These are phyloP conservation scores for Phialophora tarda DNA, from an alignment of 2,329 filamentous ascomycete genomes.

Conservation along the genomic window DNA sequence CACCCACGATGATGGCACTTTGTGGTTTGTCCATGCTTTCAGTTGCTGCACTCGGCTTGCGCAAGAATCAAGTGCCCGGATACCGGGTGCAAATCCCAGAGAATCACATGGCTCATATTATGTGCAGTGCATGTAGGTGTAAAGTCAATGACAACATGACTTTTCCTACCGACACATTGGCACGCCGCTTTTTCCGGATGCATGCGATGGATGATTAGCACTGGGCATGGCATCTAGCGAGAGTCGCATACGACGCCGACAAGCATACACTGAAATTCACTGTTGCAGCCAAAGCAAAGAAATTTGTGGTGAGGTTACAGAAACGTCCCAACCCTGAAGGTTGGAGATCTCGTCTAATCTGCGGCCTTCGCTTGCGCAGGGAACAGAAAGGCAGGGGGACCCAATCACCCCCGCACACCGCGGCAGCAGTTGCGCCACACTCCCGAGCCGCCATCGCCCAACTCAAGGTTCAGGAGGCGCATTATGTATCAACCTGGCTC, in stretches of 20 bases:
- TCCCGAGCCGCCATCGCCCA: background rate
- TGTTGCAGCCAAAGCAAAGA: background rate
- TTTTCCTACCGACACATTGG: conserved; percentile 18
- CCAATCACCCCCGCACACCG: background rate
- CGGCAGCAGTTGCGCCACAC: too few species aligned
- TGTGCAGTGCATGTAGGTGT: conserved; percentile 11
- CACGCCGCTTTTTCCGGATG: background rate
- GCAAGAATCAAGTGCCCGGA: conserved; percentile 7
- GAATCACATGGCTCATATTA: conserved; percentile 27
- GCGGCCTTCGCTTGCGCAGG: conserved; percentile 3
- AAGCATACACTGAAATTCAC: background rate
- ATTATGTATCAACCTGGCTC: background rate
- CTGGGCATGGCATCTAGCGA: background rate
- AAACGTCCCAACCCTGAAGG: background rate
- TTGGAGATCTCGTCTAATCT: conserved; percentile 1
- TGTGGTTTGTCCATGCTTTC: conserved; percentile 44
- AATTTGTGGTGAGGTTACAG: background rate
- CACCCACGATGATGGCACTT: conserved; percentile 62
- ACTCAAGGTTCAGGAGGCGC: background rate
- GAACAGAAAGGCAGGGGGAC: background rate
- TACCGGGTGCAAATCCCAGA: background rate
- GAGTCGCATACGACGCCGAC: background rate
- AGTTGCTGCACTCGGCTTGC: background rate
- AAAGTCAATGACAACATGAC: conserved; percentile 39
- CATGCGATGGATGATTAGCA: background rate